phyloP scores from a whole-genome alignment of 345 rosid genomes.

The Lepidium africanum region DNA sequence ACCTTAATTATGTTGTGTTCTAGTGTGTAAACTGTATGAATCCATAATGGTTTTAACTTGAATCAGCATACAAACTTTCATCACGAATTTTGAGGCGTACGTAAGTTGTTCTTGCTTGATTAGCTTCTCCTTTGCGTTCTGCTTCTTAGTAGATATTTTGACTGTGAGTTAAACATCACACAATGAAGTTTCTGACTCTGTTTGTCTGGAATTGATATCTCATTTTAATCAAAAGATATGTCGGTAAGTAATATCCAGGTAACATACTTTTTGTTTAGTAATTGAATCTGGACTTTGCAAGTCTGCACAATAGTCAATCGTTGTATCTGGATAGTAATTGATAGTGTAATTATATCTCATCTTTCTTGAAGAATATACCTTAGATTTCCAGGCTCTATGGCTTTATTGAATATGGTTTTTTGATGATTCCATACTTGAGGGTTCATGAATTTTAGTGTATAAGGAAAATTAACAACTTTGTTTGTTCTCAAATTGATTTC shows the following conservation, averaged over 20 bases:
- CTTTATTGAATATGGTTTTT: not conserved
- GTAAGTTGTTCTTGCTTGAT: not conserved
- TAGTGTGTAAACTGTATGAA: too few species aligned
- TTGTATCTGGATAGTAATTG: not conserved
- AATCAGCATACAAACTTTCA: too few species aligned
- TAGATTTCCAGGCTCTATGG: not conserved
- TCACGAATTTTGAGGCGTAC: not conserved
- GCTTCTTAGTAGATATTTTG: not conserved
- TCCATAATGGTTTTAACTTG: too few species aligned
- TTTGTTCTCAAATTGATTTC: not conserved
- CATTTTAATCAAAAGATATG: too few species aligned
- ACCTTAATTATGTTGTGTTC: not conserved
- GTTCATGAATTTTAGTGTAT: not conserved
- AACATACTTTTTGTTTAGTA: not conserved
- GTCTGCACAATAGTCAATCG: not conserved
- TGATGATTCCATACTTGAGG: not conserved
- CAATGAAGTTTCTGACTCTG: not conserved
- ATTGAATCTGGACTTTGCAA: not conserved
- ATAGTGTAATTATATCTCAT: too few species aligned
- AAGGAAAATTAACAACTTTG: not conserved
- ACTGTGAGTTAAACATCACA: not conserved
- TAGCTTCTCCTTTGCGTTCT: not conserved
- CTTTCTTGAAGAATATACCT: not conserved
- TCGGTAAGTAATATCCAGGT: not conserved
- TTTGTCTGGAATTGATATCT: not conserved